These are phyloP conservation scores for Botrytis elliptica DNA, from an alignment of 2,329 filamentous ascomycete species.

Conservation along the genomic window DNA sequence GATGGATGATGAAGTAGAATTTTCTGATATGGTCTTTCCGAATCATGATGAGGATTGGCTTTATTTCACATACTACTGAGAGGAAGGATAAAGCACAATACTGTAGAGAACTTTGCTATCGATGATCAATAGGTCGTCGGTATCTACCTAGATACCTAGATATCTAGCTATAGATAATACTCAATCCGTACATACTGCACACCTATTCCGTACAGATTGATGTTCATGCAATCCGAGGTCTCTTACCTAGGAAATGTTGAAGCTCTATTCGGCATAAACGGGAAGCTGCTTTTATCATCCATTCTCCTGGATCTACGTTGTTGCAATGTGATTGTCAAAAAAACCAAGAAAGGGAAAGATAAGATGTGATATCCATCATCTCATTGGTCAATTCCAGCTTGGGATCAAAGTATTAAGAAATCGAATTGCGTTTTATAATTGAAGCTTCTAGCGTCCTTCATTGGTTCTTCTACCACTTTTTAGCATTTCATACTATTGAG, in stretches of 20 bases:
- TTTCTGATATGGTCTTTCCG: not conserved
- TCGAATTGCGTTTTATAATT: not conserved
- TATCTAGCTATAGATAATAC: too few species aligned
- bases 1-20: not conserved
- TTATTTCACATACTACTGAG: not conserved
- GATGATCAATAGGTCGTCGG: not conserved
- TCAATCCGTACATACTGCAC: not conserved
- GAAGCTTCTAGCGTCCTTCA: not conserved
- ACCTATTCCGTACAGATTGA: not conserved
- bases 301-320: not conserved
- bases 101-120: not conserved
- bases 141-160: too few species aligned
- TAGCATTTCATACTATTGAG: not conserved
- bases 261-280: not conserved
- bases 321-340: not conserved
- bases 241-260: not conserved
- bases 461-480: not conserved
- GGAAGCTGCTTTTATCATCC: not conserved
- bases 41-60: not conserved
- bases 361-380: not conserved
- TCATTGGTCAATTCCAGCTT: not conserved
- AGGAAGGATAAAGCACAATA: not conserved
- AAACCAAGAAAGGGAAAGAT: not conserved
- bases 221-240: not conserved
- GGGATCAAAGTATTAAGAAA: not conserved